Conservation (phyloP, 176 grass and related monocot genomes). For the Paspalum notatum region DNA sequence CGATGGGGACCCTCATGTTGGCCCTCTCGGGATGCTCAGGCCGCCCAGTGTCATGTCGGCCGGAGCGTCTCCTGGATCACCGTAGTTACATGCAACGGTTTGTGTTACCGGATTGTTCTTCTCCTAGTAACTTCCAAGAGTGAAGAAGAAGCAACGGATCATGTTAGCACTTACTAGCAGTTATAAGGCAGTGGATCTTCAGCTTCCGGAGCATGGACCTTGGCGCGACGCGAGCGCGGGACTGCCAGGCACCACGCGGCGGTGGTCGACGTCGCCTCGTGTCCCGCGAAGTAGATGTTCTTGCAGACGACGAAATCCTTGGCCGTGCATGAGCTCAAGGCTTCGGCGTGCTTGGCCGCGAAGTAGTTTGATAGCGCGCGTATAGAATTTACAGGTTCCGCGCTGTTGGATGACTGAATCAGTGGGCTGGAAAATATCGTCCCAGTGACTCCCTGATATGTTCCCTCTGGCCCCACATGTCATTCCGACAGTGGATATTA, state of each 20-base stretch:
- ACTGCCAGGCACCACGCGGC: slow-evolving; percentile 82
- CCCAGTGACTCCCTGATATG: too few species aligned
- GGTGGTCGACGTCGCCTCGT: slow-evolving; percentile 61
- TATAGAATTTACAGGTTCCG: slow-evolving; percentile 69
- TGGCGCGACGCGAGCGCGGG: slow-evolving; percentile 39
- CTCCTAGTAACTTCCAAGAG: too few species aligned
- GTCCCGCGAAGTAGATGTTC: slow-evolving; percentile 79
- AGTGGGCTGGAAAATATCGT: too few species aligned
- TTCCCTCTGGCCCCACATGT: too few species aligned
- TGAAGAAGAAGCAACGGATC: too few species aligned
- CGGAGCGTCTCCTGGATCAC: slow-evolving; percentile 51
- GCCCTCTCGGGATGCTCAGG: slow-evolving; percentile 61
- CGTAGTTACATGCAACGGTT: slow-evolving; percentile 83
- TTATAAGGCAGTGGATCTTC: slow-evolving; percentile 42
- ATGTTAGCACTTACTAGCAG: slow-evolving; percentile 30
- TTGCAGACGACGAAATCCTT: slow-evolving; percentile 82
- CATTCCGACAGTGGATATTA: too few species aligned
- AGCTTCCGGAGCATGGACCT: too few species aligned
- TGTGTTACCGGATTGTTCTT: slow-evolving; percentile 74
- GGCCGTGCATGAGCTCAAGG: slow-evolving; percentile 3
- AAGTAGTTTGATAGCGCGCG: too few species aligned
- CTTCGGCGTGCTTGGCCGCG: slow-evolving; percentile 36
- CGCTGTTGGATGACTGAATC: too few species aligned
- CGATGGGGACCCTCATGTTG: slow-evolving; percentile 40
- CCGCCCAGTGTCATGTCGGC: slow-evolving; percentile 51